Conservation (phyloP, 805 yeast genomes). For the Ogataea glucozyma region DNA sequence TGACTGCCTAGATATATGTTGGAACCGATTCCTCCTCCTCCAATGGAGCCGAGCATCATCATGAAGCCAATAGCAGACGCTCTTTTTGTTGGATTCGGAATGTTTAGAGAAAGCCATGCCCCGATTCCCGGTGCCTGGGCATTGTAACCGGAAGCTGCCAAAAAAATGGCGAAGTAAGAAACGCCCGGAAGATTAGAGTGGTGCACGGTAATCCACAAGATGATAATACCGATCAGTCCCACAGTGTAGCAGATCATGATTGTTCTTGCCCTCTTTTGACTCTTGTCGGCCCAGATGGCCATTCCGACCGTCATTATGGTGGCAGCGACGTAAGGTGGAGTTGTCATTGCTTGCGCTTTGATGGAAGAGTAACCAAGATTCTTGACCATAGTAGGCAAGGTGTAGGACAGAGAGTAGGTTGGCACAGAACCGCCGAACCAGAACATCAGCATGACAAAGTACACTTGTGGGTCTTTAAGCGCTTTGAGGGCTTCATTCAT, state of each 20-base stretch:
- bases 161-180: conserved; percentile 43
- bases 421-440: conserved; percentile 44
- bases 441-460: conserved; percentile 35
- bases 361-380: conserved; percentile 45
- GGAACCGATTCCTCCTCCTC: conserved; percentile 24
- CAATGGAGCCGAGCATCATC: conserved; percentile 41
- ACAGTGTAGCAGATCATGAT: conserved; percentile 41
- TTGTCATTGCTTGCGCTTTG: conserved; percentile 44
- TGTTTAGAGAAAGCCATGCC: conserved; percentile 22
- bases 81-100: conserved; percentile 39
- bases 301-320: conserved; percentile 31
- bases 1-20: conserved; percentile 18
- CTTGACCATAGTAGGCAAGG: conserved; percentile 46
- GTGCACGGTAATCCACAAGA: conserved; percentile 44
- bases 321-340: conserved; percentile 41
- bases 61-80: conserved; percentile 46
- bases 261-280: conserved; percentile 35
- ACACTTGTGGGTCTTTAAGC: conserved; percentile 39
- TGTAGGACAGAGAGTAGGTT: conserved; percentile 41
- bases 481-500: conserved; percentile 34
- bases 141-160: conserved; percentile 42
- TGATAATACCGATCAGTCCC: conserved; percentile 39
- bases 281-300: conserved; percentile 34
- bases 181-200: conserved; percentile 41
- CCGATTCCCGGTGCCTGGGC: conserved; percentile 26